These are phyloP conservation scores for Candida dajiaensis DNA, from an alignment of 805 yeast species.

Conservation along the genomic window DNA sequence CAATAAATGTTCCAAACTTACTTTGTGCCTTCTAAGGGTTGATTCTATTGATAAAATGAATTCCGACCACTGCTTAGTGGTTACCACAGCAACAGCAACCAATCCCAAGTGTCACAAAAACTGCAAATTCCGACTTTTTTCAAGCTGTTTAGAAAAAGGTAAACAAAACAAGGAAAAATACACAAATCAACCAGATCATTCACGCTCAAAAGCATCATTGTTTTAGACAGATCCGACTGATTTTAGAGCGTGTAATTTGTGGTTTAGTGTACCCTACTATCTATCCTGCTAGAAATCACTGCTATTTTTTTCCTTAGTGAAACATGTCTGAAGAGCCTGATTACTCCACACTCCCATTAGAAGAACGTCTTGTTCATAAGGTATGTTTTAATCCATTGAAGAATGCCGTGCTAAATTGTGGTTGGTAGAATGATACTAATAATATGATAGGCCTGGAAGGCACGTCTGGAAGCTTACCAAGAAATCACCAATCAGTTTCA, in stretches of 20 bases:
- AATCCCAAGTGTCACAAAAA: background rate
- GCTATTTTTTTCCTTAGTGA: background rate
- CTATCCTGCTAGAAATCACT: background rate
- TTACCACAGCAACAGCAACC: background rate
- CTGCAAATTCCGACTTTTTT: background rate
- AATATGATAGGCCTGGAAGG: slow-evolving; percentile 59
- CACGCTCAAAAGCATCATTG: background rate
- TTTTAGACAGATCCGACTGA: background rate
- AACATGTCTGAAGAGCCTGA: slow-evolving; percentile 16
- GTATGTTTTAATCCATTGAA: slow-evolving; percentile 26
- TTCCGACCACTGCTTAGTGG: background rate
- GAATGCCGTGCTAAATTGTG: background rate
- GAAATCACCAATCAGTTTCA: slow-evolving; percentile 51
- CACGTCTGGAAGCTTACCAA: slow-evolving; percentile 71
- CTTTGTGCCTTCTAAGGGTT: no score
- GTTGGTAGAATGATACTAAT: background rate
- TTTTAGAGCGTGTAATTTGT: background rate
- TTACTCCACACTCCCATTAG: slow-evolving; percentile 19
- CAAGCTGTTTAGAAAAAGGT: background rate
- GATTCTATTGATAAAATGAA: background rate
- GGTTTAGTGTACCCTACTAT: background rate
- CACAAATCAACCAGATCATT: background rate
- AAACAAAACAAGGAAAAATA: background rate
- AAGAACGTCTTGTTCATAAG: slow-evolving; percentile 42
- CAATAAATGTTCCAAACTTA: no score